These are phyloP conservation scores for Xylaria sp. DNA, from an alignment of 2,329 filamentous ascomycete genomes.

Conservation along the genomic window DNA sequence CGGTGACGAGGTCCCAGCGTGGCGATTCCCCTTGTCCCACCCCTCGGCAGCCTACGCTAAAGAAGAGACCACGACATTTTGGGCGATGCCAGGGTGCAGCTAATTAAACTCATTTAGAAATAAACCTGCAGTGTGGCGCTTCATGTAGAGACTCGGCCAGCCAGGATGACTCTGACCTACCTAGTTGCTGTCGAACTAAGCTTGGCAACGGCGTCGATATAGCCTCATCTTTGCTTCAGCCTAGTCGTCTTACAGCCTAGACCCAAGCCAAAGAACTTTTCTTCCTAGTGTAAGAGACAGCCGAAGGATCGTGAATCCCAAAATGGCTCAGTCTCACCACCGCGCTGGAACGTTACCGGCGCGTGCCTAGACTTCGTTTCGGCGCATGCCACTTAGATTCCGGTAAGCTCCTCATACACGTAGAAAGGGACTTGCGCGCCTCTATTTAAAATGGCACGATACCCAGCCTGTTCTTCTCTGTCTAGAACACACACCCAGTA, in stretches of 20 bases:
- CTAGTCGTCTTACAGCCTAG: conserved; percentile 4
- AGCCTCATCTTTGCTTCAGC: conserved; percentile 18
- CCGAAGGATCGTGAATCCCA: not conserved
- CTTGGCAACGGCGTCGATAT: conserved; percentile 18
- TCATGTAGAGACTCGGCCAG: not conserved
- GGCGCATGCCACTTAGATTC: not conserved
- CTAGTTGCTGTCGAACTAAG: not conserved
- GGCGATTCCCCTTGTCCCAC: no score
- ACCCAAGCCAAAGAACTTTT: not conserved
- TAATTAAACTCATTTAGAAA: conserved; percentile 13
- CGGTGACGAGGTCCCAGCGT: not conserved
- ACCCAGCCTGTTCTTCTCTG: not conserved
- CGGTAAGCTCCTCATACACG: not conserved
- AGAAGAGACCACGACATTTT: not conserved
- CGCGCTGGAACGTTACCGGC: not conserved
- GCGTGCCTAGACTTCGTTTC: not conserved
- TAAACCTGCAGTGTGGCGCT: conserved; percentile 3
- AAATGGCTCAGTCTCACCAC: not conserved
- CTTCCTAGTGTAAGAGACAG: no score
- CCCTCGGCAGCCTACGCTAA: not conserved
- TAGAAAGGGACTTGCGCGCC: not conserved
- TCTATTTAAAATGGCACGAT: conserved; percentile 13
- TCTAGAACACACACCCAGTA: not conserved
- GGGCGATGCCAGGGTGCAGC: conserved; percentile 4
- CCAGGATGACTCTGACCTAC: not conserved